Evolutionary conservation across 2,329 filamentous ascomycete genomes (phyloP).

Genomic region (Monilinia laxa): DNA sequence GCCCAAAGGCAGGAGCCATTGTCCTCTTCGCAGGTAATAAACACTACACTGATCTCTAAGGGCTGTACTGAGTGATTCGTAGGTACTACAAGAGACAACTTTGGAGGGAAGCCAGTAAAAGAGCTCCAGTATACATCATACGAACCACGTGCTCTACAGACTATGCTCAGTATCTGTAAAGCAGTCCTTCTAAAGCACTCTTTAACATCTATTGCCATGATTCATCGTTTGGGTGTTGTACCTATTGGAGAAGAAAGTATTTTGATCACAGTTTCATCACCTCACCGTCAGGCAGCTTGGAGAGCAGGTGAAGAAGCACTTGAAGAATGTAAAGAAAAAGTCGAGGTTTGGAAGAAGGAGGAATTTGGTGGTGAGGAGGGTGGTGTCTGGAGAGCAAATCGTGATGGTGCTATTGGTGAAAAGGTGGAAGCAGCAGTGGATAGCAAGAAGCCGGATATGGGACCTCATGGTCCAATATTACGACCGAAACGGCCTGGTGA

Average conservation of each 20-base stretch:
- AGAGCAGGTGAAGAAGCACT: conserved; percentile 83
- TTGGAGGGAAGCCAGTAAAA: conserved; percentile 68
- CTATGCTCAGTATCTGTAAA: conserved; percentile 64
- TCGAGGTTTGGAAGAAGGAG: conserved; percentile 96
- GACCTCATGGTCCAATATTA: conserved; percentile 33
- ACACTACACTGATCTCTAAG: conserved; percentile 6
- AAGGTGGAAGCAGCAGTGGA: conserved; percentile 26
- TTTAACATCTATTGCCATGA: conserved; percentile 72
- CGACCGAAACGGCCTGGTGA: conserved; percentile 32
- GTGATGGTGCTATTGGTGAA: conserved; percentile 58
- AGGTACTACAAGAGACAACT: conserved; percentile 78
- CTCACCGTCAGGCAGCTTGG: conserved; percentile 85
- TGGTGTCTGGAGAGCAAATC: conserved; percentile 81
- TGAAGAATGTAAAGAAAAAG: conserved; percentile 78
- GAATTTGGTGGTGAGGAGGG: conserved; percentile 77
- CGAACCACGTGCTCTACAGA: conserved; percentile 64
- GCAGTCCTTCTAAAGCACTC: conserved; percentile 58
- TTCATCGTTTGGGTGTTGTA: conserved; percentile 81
- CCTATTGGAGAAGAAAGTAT: conserved; percentile 94
- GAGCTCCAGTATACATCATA: conserved; percentile 77
- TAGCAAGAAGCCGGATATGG: conserved; percentile 22
- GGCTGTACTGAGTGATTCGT: conserved; percentile 28
- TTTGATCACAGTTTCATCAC: conserved; percentile 78
- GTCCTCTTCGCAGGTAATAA: conserved; percentile 69
- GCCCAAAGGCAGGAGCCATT: conserved; percentile 71